phyloP scores from a whole-genome alignment of 2,329 filamentous ascomycete species.

The Colletotrichum simmondsii region DNA sequence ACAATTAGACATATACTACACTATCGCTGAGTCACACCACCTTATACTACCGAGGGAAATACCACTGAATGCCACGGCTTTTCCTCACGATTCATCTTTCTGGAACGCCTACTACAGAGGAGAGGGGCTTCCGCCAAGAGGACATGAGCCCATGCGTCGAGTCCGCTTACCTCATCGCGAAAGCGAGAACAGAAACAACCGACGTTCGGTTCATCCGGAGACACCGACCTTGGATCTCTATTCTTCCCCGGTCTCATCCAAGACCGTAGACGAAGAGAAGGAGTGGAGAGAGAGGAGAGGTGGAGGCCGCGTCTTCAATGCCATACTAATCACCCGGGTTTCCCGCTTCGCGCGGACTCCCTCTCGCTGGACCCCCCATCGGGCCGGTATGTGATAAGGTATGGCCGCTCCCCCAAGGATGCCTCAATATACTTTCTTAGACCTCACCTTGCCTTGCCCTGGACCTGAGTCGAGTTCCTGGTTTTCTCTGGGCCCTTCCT shows the following conservation, averaged over 20 bases:
- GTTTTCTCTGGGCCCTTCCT: not conserved
- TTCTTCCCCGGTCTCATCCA: not conserved
- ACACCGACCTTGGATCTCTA: not conserved
- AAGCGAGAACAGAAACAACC: not conserved
- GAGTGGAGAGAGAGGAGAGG: not conserved
- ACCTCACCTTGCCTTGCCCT: not conserved
- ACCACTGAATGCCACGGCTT: too few relatives aligned
- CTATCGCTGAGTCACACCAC: too few relatives aligned
- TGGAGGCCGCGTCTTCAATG: not conserved
- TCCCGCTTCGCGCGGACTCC: not conserved
- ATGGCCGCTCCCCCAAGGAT: not conserved
- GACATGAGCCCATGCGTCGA: not conserved
- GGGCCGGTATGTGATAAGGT: not conserved
- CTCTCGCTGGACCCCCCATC: not conserved
- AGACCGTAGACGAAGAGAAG: not conserved
- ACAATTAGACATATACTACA: not conserved
- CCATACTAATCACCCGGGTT: not conserved
- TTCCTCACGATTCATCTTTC: not conserved
- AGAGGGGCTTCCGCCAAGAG: not conserved
- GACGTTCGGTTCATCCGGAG: slow-evolving; percentile 17
- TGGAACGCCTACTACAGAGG: not conserved
- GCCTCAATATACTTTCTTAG: not conserved
- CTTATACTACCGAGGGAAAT: not conserved
- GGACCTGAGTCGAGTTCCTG: not conserved
- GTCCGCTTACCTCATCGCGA: not conserved